phyloP scores from a whole-genome alignment of 2,329 filamentous ascomycete genomes.

The Penicillium polonicum region DNA sequence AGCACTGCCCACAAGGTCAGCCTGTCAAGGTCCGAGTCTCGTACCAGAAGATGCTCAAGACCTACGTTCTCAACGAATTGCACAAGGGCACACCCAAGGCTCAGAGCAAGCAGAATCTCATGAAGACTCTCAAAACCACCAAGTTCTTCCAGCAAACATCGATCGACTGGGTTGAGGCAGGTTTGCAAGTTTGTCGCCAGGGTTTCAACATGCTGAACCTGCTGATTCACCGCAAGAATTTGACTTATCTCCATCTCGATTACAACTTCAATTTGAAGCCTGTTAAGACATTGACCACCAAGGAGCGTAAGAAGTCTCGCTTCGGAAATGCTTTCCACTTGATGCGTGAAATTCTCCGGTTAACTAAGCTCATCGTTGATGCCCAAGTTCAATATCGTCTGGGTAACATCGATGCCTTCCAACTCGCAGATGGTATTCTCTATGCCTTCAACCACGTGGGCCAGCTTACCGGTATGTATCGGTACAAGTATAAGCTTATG shows the following conservation, averaged over 20 bases:
- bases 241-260: constrained; percentile 96
- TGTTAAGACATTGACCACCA: constrained; percentile 96
- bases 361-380: constrained; percentile 97
- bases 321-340: constrained; percentile 99
- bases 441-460: constrained; percentile 99
- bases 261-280: constrained; percentile 99
- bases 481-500: constrained; percentile 99
- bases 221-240: constrained; percentile 94
- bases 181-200: constrained; percentile 94
- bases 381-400: constrained; percentile 96
- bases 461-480: constrained; percentile 98
- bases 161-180: constrained; percentile 98
- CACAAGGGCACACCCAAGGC: constrained; percentile 96
- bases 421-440: constrained; percentile 96
- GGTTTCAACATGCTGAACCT: constrained; percentile 99
- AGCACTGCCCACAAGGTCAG: constrained; percentile 86
- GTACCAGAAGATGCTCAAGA: constrained; percentile 96
- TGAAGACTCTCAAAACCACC: constrained; percentile 86
- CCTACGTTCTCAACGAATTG: constrained; percentile 91
- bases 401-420: constrained; percentile 98
- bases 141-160: constrained; percentile 99
- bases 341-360: constrained; percentile 93
- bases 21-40: constrained; percentile 97
- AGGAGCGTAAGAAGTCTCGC: constrained; percentile 98
- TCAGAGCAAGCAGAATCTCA: constrained; percentile 87